Conservation (phyloP, 192 early-diverging fungal species). For the Funneliformis geosporum region DNA sequence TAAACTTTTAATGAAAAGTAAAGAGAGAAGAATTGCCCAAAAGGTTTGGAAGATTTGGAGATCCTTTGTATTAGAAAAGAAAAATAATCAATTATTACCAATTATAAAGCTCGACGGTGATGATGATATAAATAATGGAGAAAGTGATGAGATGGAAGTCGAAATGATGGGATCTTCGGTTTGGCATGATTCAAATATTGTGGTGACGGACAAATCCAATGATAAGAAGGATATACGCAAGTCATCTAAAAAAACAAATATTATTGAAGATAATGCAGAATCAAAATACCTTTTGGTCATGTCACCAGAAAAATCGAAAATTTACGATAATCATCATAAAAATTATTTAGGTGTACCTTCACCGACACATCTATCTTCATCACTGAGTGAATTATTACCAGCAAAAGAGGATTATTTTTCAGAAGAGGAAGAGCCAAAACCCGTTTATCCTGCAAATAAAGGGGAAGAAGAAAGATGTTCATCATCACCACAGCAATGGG, state of each 20-base stretch:
- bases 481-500: conserved; percentile 15
- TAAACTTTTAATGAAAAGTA: conserved; percentile 26
- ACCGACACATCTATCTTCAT: neutral
- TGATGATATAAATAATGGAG: neutral
- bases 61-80: conserved; percentile 28
- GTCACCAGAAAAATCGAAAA: neutral
- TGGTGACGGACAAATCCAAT: neutral
- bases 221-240: neutral
- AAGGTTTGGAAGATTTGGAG: conserved; percentile 29
- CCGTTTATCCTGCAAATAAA: neutral
- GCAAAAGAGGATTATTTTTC: neutral
- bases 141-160: neutral
- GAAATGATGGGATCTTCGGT: neutral
- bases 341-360: neutral
- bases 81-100: neutral
- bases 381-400: neutral
- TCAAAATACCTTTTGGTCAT: neutral
- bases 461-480: neutral
- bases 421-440: neutral
- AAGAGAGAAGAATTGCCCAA: conserved; percentile 3
- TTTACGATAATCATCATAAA: neutral
- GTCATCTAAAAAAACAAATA: neutral
- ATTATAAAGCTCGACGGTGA: neutral
- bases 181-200: neutral
- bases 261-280: neutral